Conservation (phyloP, 2,329 filamentous ascomycete species). For the Neonectria sp. region DNA sequence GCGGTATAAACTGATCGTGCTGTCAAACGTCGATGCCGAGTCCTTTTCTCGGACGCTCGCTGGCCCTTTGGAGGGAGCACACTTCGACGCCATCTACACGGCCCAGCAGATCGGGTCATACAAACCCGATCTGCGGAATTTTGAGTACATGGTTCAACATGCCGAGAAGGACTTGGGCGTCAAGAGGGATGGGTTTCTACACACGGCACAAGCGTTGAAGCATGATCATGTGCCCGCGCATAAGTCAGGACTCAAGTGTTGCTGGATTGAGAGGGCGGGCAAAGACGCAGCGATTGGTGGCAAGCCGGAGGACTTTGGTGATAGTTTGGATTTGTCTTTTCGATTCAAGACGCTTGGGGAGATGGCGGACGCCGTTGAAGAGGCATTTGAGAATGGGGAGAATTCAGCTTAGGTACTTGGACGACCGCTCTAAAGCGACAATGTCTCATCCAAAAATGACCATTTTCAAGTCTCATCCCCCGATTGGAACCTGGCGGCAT, state of each 20-base stretch:
- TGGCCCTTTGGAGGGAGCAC: constrained; percentile 62
- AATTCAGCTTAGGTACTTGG: no score
- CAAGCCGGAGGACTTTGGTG: constrained; percentile 61
- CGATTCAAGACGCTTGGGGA: constrained; percentile 70
- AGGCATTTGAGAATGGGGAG: neutral
- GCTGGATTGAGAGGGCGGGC: constrained; percentile 70
- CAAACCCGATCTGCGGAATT: constrained; percentile 77
- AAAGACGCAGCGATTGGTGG: constrained; percentile 49
- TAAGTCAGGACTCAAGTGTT: constrained; percentile 67
- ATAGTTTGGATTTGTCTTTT: constrained; percentile 59
- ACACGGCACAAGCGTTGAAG: constrained; percentile 79
- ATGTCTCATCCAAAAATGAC: neutral
- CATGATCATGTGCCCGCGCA: constrained; percentile 78
- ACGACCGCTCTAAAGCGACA: no score
- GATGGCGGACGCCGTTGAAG: constrained; percentile 63
- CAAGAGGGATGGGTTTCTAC: constrained; percentile 67
- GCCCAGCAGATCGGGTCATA: constrained; percentile 79
- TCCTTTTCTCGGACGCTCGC: constrained; percentile 61
- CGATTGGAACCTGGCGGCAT: no score
- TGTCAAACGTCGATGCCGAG: constrained; percentile 68
- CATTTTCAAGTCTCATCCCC: no score
- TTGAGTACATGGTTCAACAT: constrained; percentile 72
- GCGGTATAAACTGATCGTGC: constrained; percentile 69
- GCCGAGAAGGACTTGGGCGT: constrained; percentile 68
- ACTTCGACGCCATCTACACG: constrained; percentile 74